phyloP scores from a whole-genome alignment of 495 filamentous ascomycete species.

The Letharia columbiana region DNA sequence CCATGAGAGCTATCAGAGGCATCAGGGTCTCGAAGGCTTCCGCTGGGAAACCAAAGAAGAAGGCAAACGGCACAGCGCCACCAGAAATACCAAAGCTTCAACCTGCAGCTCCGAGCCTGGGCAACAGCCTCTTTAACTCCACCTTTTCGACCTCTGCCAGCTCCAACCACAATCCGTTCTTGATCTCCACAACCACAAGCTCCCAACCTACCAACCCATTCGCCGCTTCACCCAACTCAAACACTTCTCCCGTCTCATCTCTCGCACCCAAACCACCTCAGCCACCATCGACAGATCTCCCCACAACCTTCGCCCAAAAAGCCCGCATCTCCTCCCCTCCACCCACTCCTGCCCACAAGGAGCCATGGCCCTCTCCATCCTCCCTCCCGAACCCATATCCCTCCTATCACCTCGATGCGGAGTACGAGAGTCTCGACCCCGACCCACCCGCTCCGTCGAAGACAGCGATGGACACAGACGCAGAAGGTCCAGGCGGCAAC shows the following conservation, averaged over 20 bases:
- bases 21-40: constrained; percentile 40
- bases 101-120: constrained; percentile 37
- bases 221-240: constrained; percentile 25
- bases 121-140: constrained; percentile 48
- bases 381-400: constrained; percentile 64
- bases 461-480: constrained; percentile 43
- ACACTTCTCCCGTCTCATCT: constrained; percentile 38
- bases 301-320: constrained; percentile 68
- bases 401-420: constrained; percentile 76
- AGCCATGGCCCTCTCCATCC: constrained; percentile 67
- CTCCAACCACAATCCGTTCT: constrained; percentile 24
- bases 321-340: constrained; percentile 44
- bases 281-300: constrained; percentile 37
- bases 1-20: constrained; percentile 61
- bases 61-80: constrained; percentile 24
- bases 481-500: constrained; percentile 36
- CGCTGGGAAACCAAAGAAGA: constrained; percentile 24
- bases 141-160: constrained; percentile 27
- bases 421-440: constrained; percentile 75
- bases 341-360: constrained; percentile 28
- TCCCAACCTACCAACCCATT: constrained; percentile 54
- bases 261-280: constrained; percentile 35
- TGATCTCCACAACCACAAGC: constrained; percentile 29
- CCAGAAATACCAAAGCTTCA: constrained; percentile 19
- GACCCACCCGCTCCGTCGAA: constrained; percentile 35